Evolutionary conservation across 2,329 filamentous ascomycete genomes (phyloP).

Genomic region (Alternaria sp.): DNA sequence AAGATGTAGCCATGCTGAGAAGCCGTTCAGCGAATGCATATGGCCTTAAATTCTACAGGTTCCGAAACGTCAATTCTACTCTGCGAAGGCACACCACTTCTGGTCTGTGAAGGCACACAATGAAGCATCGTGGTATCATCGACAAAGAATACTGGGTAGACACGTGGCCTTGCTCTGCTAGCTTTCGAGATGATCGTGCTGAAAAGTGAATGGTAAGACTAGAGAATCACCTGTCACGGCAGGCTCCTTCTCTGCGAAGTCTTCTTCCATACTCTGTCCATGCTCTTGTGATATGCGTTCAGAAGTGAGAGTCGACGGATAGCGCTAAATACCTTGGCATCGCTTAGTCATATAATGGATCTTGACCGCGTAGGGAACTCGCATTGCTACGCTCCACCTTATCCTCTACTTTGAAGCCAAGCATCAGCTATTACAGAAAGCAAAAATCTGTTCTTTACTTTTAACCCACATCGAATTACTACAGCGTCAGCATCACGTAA

Average conservation of each 20-base stretch:
- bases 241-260: background rate
- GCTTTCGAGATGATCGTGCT: background rate
- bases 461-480: background rate
- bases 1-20: background rate
- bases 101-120: background rate
- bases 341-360: slow-evolving; percentile 16
- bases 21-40: background rate
- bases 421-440: slow-evolving; percentile 6
- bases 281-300: background rate
- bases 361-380: slow-evolving; percentile 18
- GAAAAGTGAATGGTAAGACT: background rate
- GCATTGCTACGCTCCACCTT: slow-evolving; percentile 19
- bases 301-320: background rate
- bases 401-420: slow-evolving; percentile 15
- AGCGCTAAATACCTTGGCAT: slow-evolving; percentile 17
- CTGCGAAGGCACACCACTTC: too few species aligned
- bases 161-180: background rate
- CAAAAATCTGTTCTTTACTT: background rate
- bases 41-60: background rate
- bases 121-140: background rate
- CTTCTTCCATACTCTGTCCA: background rate
- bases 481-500: background rate
- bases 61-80: background rate
- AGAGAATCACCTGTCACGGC: too few species aligned
- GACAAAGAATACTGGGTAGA: background rate